Evolutionary conservation across 2,329 filamentous ascomycete species (phyloP).

Genomic region (Penicillium sp.): DNA sequence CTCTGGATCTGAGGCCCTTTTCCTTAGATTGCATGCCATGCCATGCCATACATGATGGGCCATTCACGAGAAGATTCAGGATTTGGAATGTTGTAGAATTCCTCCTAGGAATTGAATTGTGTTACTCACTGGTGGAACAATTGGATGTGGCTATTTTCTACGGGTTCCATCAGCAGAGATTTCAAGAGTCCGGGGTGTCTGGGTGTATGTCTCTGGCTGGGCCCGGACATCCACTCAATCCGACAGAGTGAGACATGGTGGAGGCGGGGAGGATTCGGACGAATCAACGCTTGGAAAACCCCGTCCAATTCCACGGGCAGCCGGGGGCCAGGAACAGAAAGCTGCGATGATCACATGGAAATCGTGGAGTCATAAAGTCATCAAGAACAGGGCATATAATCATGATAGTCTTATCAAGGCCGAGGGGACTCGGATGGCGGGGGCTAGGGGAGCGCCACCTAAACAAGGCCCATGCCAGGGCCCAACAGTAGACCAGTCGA

Average conservation of each 20-base stretch:
- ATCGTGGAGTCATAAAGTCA: background rate
- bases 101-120: background rate
- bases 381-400: background rate
- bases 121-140: background rate
- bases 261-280: background rate
- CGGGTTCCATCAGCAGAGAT: background rate
- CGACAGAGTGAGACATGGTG: slow-evolving; percentile 4
- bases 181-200: background rate
- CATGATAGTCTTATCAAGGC: background rate
- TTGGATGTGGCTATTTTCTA: background rate
- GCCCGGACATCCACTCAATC: slow-evolving; percentile 3
- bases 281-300: background rate
- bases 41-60: background rate
- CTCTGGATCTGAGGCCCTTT: background rate
- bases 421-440: background rate
- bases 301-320: background rate
- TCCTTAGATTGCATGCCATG: background rate
- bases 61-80: too few species aligned
- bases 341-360: slow-evolving; percentile 16
- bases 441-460: background rate
- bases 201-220: background rate
- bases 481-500: background rate
- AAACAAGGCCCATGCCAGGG: background rate
- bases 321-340: slow-evolving; percentile 11
- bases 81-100: background rate